Evolutionary conservation across 106 monocot genomes (phyloP).

Genomic region (Xerophyta viscosa): DNA sequence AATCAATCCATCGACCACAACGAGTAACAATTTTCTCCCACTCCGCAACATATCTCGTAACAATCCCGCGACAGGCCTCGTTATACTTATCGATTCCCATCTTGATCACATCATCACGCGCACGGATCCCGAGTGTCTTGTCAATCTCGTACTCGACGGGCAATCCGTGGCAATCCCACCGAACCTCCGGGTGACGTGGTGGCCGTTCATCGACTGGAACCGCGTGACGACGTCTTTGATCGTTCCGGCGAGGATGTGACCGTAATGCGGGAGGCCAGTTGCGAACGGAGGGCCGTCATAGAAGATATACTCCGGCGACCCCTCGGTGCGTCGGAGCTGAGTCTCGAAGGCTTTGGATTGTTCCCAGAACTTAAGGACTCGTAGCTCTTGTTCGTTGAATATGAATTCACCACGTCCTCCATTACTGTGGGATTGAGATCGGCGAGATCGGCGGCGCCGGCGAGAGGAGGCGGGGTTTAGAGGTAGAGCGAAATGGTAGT

Average conservation of each 20-base stretch:
- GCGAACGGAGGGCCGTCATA: constrained; percentile 99
- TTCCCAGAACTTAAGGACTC: constrained; percentile 53
- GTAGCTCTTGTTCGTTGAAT: constrained; percentile 69
- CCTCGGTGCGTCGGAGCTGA: constrained; percentile 64
- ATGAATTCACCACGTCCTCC: constrained; percentile 92
- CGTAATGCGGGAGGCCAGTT: constrained; percentile 89
- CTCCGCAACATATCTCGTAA: constrained; percentile 73
- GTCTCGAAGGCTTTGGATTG: constrained; percentile 70
- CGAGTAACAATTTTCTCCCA: constrained; percentile 88
- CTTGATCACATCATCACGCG: constrained; percentile 53
- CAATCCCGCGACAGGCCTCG: constrained; percentile 78
- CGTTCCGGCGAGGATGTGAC: constrained; percentile 95
- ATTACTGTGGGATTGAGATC: too few species aligned
- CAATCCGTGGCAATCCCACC: constrained; percentile 99
- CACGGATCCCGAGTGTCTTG: constrained; percentile 51
- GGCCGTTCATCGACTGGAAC: constrained; percentile 80
- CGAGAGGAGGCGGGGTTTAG: too few species aligned
- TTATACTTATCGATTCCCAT: constrained; percentile 87
- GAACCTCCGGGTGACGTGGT: constrained; percentile 88
- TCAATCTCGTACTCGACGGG: constrained; percentile 98
- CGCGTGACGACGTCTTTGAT: constrained; percentile 99
- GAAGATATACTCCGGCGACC: constrained; percentile 80
- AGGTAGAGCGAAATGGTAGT: too few species aligned
- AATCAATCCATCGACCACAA: constrained; percentile 92
- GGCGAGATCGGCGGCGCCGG: too few species aligned